Evolutionary conservation across 1,284 basidiomycete species (phyloP), one percentile per base, ranked within the genome.

Genomic region (Cutaneotrichosporon sp.): DNA sequence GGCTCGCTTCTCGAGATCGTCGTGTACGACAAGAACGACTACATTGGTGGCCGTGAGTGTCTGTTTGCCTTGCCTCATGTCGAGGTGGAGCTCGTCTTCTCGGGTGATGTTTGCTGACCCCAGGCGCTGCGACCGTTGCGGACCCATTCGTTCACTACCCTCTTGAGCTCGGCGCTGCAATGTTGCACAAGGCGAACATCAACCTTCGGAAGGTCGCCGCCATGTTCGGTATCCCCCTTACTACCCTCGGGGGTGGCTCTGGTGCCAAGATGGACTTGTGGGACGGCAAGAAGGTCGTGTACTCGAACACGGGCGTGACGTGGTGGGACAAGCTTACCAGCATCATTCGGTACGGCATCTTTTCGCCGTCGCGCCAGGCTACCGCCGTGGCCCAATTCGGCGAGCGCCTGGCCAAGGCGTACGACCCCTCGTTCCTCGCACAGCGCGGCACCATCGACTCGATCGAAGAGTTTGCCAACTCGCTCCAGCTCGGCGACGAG

Each of bases 161-260:
- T 3, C 79, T 93, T 43, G 95, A 85, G 71, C 82, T 95, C 0
- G 95, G 95, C 1, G 95, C 89, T 0, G 90, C 88, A 45, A 90
- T 97, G 65, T 97, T 95, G 76, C 89, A 95, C 4, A 74, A 84
- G 54, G 85, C 84, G 4, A 95, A 97, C 80, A 87, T 86, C 74
- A 93, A 95, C 75, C 72, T 94, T 54, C 87, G 87, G 85, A 86
- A 89, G 62, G 92, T 91, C 0, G 84, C 86, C 0, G 38, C 27
- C 27, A 51, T n/a, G 29, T 34, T 51, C 50, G 16, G n/a, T 9
- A 7, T 51, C 7, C 29, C 29, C 16, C 2, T 33, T 1, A 10
- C 3, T 3, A 1, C 2, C 31, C 13, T 51, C 4, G 50, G 31
- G 4, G 16, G 10, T 22, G 20, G 9, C 11, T 25, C 5, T 22